Conservation (phyloP, 306 rosid species). For the Abrus precatorius region DNA sequence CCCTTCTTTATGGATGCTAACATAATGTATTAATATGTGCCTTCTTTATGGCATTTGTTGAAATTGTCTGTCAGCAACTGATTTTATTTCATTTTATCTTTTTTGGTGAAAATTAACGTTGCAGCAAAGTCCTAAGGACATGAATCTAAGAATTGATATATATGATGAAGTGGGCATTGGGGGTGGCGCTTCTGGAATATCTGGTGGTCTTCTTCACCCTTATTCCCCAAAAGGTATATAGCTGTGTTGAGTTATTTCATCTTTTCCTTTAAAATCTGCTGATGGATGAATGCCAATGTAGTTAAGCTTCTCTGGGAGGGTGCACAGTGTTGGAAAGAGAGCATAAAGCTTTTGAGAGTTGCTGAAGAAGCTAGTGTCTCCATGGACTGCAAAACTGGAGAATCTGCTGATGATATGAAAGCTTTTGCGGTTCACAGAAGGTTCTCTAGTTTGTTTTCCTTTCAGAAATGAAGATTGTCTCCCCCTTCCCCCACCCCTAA, state of each 20-base stretch:
- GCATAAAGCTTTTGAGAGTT: slow-evolving; percentile 71
- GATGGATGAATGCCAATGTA: slow-evolving; percentile 43
- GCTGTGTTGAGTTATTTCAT: not conserved
- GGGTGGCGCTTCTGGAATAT: slow-evolving; percentile 92
- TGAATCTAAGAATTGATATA: slow-evolving; percentile 66
- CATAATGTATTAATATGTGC: not conserved
- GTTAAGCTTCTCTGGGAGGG: slow-evolving; percentile 85
- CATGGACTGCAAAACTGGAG: slow-evolving; percentile 46
- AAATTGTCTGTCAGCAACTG: not conserved
- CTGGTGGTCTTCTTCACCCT: slow-evolving; percentile 97
- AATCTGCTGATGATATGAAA: slow-evolving; percentile 44
- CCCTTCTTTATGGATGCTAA: not conserved
- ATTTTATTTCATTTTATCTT: not conserved
- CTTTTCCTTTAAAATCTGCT: slow-evolving; percentile 21
- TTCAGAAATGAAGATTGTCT: not conserved
- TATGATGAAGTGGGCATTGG: slow-evolving; percentile 89
- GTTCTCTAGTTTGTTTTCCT: slow-evolving; percentile 50
- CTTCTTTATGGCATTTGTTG: not conserved
- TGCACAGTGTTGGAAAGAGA: slow-evolving; percentile 89
- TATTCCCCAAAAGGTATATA: slow-evolving; percentile 87
- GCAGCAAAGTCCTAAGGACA: slow-evolving; percentile 76
- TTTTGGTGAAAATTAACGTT: slow-evolving; percentile 41
- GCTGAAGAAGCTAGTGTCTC: slow-evolving; percentile 72
- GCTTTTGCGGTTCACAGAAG: slow-evolving; percentile 63
- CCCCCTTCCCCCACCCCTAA: not conserved